phyloP scores from a whole-genome alignment of 2,329 filamentous ascomycete species.

The Teratosphaeria epicoccoides region DNA sequence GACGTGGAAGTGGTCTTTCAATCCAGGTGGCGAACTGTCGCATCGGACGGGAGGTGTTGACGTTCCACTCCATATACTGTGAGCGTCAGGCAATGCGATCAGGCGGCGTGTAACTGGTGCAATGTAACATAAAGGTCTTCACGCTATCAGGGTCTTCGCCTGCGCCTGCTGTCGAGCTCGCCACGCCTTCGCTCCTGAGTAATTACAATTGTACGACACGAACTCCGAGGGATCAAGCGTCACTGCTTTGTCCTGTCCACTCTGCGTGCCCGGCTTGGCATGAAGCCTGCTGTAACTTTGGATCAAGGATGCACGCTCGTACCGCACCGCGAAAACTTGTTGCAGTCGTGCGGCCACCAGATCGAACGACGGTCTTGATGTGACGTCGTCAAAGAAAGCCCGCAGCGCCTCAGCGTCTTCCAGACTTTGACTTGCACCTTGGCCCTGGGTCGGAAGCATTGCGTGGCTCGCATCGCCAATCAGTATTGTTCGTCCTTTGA shows the following conservation, averaged over 20 bases:
- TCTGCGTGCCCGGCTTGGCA: background rate
- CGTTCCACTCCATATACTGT: no score
- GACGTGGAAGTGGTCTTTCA: no score
- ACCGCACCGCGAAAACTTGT: conserved; percentile 22
- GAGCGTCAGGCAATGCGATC: no score
- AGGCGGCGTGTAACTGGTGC: background rate
- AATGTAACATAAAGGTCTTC: no score
- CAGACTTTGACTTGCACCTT: conserved; percentile 33
- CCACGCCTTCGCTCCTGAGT: background rate
- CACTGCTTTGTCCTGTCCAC: background rate
- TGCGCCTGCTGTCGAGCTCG: background rate
- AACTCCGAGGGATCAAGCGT: background rate
- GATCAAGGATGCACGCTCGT: conserved; percentile 24
- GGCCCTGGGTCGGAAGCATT: conserved; percentile 33
- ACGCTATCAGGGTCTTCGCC: background rate
- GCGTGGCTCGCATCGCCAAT: conserved; percentile 32
- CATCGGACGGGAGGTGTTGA: no score
- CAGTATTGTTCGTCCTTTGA: conserved; percentile 19
- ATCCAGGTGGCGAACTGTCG: no score
- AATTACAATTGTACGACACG: background rate
- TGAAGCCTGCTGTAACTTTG: background rate
- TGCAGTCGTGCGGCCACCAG: conserved; percentile 17
- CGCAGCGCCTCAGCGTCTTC: conserved; percentile 33
- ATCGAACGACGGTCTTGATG: conserved; percentile 4
- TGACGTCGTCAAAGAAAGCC: conserved; percentile 18